Conservation (phyloP, 2,329 filamentous ascomycete species). For the Exophiala viscosa region DNA sequence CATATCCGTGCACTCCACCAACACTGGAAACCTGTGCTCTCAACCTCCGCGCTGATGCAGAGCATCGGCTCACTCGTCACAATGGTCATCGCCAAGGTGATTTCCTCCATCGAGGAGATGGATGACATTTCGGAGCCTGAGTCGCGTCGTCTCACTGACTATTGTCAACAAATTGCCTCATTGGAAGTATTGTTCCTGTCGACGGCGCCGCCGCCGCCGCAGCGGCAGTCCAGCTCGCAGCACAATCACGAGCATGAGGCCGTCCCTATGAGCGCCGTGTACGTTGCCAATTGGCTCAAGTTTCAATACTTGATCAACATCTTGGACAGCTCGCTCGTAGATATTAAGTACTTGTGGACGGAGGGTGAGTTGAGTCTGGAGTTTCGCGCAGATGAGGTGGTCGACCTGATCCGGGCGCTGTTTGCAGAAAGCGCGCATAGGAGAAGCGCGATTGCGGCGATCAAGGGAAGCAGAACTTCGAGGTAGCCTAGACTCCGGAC, state of each 20-base stretch:
- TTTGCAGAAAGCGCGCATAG: constrained; percentile 62
- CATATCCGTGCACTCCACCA: constrained; percentile 54
- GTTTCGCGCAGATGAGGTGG: constrained; percentile 59
- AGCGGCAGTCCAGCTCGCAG: constrained; percentile 19
- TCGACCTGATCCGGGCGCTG: constrained; percentile 61
- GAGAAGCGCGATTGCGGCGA: constrained; percentile 49
- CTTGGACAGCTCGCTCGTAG: constrained; percentile 58
- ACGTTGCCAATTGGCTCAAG: constrained; percentile 61
- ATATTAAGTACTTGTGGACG: constrained; percentile 63
- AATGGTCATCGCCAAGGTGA: constrained; percentile 56
- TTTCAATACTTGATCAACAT: constrained; percentile 64
- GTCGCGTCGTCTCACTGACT: constrained; percentile 55
- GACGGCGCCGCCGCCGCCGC: constrained; percentile 36
- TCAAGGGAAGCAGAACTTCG: constrained; percentile 30
- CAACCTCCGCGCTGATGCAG: constrained; percentile 59
- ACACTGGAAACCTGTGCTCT: constrained; percentile 57
- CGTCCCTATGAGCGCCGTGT: constrained; percentile 57
- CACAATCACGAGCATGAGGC: constrained; percentile 29
- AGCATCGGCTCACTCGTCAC: constrained; percentile 57
- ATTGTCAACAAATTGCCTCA: constrained; percentile 55
- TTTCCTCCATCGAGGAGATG: constrained; percentile 60
- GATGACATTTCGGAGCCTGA: constrained; percentile 62
- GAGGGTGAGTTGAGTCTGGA: constrained; percentile 62
- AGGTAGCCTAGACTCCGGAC: not conserved
- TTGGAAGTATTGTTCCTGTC: constrained; percentile 57